Base-by-base conservation (phyloP, 768 basidiomycete genomes). In the Pisolithus albus region DNA sequence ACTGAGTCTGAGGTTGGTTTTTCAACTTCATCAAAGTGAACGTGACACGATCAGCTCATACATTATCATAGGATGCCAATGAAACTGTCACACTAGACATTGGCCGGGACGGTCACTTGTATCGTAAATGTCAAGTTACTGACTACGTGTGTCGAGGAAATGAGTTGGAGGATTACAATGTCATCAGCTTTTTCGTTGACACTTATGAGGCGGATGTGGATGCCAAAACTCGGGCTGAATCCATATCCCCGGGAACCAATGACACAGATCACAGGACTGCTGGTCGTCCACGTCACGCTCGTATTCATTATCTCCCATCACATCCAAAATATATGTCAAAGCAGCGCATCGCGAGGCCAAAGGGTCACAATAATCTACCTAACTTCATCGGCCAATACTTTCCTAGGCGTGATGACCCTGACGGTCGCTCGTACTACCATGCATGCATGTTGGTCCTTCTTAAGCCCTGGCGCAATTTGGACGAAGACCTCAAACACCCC, bases 381-480 rank as follows among this genome's bases (percentile, higher is more conserved):
- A 57, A 65, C 19, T 59, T 75, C 44, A 53, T 71, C 16, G 75
- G 75, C 0, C 57, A 47, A 0, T 72, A 56, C 19, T 71, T 76
- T 47, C 70, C 73, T 2, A 26, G 56, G 0, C 7, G 49, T 0
- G 58, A 74, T 49, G 61, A 71, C 23, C 18, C 46, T 2, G 60
- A 61, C 1, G 34, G 26, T 2, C 30, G 55, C 1, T 24, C 53
- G 0, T 65, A 71, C 9, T 77, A 73, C 43, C 68, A 58, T 34
- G 73, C 74, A 6, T 60, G 30, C 0, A 70, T 74, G 52, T 54
- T 75, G 0, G 46, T 66, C 37, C 58, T 75, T 3, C 51, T 75
- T 5, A 64, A 63, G 34, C 74, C 72, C 3, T 75, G 72, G 74
- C 19, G 57, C 7, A 6, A 43, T 0, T 4, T 70, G 0, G 3